Evolutionary conservation across 2,329 filamentous ascomycete genomes (phyloP).

Genomic region (Thermothelomyces thermophilus): DNA sequence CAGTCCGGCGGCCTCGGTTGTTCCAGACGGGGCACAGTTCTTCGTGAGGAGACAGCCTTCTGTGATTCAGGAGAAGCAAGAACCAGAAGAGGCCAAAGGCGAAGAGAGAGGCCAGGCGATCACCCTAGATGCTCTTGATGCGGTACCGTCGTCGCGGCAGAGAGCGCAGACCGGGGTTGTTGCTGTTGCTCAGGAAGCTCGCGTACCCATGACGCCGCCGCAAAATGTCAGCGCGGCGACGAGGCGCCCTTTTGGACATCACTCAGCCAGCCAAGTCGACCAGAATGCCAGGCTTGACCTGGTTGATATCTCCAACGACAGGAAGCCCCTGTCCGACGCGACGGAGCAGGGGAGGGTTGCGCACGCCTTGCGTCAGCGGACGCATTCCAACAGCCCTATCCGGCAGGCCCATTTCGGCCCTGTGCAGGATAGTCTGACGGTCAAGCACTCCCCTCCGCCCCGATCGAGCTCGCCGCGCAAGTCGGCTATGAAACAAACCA

Average conservation of each 20-base stretch:
- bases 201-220: not conserved
- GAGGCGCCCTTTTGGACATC: not conserved
- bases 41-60: slow-evolving; percentile 35
- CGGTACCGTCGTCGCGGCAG: slow-evolving; percentile 32
- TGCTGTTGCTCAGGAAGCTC: not conserved
- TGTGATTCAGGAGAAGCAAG: slow-evolving; percentile 37
- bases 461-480: slow-evolving; percentile 71
- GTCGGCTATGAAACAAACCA: slow-evolving; percentile 64
- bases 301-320: slow-evolving; percentile 8
- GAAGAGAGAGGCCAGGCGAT: slow-evolving; percentile 4
- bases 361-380: slow-evolving; percentile 29
- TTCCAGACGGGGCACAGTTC: slow-evolving; percentile 8
- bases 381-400: slow-evolving; percentile 54
- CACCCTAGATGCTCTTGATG: slow-evolving; percentile 30
- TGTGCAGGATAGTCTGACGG: slow-evolving; percentile 46
- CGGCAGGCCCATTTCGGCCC: slow-evolving; percentile 62
- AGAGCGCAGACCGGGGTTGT: slow-evolving; percentile 21
- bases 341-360: slow-evolving; percentile 2
- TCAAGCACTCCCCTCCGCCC: slow-evolving; percentile 62
- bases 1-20: not conserved
- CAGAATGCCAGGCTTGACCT: not conserved
- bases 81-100: slow-evolving; percentile 23
- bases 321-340: slow-evolving; percentile 8
- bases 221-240: not conserved
- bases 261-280: not conserved